Evolutionary conservation across 2,329 filamentous ascomycete genomes (phyloP), one percentile per base, ranked within the genome.

Genomic region (Plectosphaerella cucumerina): DNA sequence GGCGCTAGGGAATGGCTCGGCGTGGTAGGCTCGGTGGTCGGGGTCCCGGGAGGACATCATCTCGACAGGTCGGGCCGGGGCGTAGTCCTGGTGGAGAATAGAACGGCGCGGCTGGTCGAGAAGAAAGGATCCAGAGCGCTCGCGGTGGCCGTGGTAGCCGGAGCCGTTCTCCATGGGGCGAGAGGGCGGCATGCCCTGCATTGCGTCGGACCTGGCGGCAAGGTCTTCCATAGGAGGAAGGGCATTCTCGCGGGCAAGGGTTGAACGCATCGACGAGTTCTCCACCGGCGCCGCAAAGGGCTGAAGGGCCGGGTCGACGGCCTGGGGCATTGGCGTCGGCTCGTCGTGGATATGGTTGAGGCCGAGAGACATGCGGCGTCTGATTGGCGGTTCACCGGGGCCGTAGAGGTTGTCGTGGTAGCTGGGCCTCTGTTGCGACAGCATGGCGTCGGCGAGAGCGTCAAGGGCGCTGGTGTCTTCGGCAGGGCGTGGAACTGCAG

Each of bases 21-120:
- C n/a, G 17, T 42, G 39, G 17, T 42, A 42, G 10, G n/a, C 39
- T 12, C 39, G 8, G 39, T 17, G 39, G 12, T 42, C 39, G 4
- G 39, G 18, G 17, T 42, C 44, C 20, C 55, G 47, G 43, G 56
- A 51, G 23, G 55, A 45, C 6, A 49, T 50, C 39, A 53, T 56
- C 34, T 55, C 53, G 14, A 56, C 49, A 8, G 54, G 50, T 3
- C 54, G 54, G 35, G 48, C 54, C 1, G 54, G 54, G 31, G 50
- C 48, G 15, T 22, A 18, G n/a, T 48, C 47, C 14, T 39, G 47
- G 22, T 48, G 47, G 12, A 48, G 23, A 10, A 26, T 22, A 21
- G 35, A 22, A 21, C 35, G 47, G 12, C 20, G 15, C 8, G 47
- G 37, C 39, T 18, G 39, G n/a, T 42, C 39, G 10, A 17, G 17